Percentiles rank a stretch among this genome's conserved stretches.
Evolutionary conservation across 139 green algal genomes (phyloP).

Genomic region (Chlorella sp.): DNA sequence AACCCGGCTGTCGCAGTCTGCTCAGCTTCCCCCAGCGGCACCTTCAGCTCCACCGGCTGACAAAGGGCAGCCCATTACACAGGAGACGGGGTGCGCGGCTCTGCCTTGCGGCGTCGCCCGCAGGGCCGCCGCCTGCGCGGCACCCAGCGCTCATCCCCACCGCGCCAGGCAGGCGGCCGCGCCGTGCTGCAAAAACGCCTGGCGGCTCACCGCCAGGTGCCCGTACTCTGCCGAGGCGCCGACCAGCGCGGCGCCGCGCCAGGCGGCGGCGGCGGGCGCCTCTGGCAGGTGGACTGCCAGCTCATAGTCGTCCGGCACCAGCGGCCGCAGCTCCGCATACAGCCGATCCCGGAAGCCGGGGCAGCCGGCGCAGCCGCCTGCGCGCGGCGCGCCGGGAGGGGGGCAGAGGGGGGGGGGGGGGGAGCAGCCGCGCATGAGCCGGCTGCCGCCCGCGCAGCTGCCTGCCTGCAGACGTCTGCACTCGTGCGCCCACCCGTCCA

Average conservation of each 20-base stretch:
- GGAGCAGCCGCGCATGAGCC: background rate
- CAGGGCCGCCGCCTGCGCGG: no score
- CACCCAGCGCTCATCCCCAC: background rate
- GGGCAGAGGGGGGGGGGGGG: background rate
- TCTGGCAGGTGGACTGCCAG: slow-evolving; percentile 38
- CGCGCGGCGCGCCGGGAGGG: background rate
- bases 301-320: slow-evolving; percentile 73
- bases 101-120: no score
- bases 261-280: slow-evolving; percentile 57
- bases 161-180: slow-evolving; percentile 11
- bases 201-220: slow-evolving; percentile 44
- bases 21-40: no score
- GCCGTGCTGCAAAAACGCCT: slow-evolving; percentile 64
- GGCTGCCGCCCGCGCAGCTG: background rate
- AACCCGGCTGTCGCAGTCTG: no score
- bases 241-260: slow-evolving; percentile 62
- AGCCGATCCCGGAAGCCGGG: slow-evolving; percentile 69
- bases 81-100: no score
- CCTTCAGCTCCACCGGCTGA: no score
- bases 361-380: slow-evolving; percentile 48
- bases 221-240: slow-evolving; percentile 42
- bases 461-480: background rate
- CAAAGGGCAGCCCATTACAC: no score
- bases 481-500: slow-evolving; percentile 17
- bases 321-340: slow-evolving; percentile 59